Percentiles rank a stretch among this genome's conserved stretches.
Conservation (phyloP, 768 basidiomycete genomes). For the Rhodotorula paludigena region DNA sequence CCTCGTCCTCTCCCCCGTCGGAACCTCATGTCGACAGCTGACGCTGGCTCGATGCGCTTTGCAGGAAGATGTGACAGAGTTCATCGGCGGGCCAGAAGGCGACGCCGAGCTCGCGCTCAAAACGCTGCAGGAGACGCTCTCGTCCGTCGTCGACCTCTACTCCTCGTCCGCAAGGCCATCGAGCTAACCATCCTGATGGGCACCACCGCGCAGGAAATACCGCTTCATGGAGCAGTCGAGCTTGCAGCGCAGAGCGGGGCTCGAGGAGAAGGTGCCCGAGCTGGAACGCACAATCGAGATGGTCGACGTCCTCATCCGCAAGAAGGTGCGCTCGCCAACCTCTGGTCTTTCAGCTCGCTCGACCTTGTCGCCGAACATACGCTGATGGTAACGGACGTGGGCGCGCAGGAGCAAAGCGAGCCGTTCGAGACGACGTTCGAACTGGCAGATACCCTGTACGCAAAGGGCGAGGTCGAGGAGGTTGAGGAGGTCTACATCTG, state of each 20-base stretch:
- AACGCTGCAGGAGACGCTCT: constrained; percentile 83
- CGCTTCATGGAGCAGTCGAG: constrained; percentile 92
- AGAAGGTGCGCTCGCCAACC: too few species aligned
- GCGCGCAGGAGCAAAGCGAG: constrained; percentile 46
- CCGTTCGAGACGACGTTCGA: constrained; percentile 82
- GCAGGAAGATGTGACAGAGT: constrained; percentile 80
- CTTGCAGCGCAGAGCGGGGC: constrained; percentile 65
- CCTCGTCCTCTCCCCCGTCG: not conserved
- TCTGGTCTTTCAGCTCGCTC: too few species aligned
- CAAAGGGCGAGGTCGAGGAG: constrained; percentile 80
- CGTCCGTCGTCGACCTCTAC: constrained; percentile 57
- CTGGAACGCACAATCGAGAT: constrained; percentile 86
- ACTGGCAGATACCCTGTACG: constrained; percentile 89
- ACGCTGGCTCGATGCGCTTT: not conserved
- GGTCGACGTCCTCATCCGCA: constrained; percentile 66
- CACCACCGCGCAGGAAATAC: constrained; percentile 68
- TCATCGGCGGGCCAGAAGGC: constrained; percentile 70
- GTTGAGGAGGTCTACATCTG: constrained; percentile 87
- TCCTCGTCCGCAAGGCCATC: not conserved
- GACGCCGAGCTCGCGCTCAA: constrained; percentile 73
- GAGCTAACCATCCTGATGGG: not conserved
- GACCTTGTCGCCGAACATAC: not conserved
- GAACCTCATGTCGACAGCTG: not conserved
- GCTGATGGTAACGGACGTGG: not conserved
- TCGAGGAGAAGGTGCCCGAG: constrained; percentile 94